Conservation (phyloP, 345 rosid genomes). For the Aquilaria yunnanensis region DNA sequence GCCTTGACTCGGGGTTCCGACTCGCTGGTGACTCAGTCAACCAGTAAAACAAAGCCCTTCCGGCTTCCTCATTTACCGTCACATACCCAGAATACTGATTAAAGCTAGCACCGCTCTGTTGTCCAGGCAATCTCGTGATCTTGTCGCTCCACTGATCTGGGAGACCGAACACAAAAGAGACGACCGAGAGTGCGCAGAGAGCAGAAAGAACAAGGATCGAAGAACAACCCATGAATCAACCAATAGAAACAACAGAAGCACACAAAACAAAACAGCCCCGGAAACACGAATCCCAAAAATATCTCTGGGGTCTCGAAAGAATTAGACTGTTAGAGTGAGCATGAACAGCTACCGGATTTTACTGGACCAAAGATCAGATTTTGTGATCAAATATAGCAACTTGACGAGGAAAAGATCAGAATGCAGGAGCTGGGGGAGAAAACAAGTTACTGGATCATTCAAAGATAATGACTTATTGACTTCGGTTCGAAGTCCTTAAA, state of each 20-base stretch:
- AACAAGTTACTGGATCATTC: too few relatives aligned
- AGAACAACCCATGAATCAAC: slow-evolving; percentile 29
- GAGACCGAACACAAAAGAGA: slow-evolving; percentile 20
- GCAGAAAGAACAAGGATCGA: slow-evolving; percentile 11
- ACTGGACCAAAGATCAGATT: too few relatives aligned
- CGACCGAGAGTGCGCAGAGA: slow-evolving; percentile 21
- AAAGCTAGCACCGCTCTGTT: slow-evolving; percentile 58
- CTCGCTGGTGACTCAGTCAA: slow-evolving; percentile 65
- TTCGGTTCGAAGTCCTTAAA: too few relatives aligned
- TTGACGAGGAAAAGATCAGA: slow-evolving; percentile 6
- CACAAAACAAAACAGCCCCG: slow-evolving; percentile 14
- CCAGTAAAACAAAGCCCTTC: slow-evolving; percentile 93
- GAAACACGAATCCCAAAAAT: slow-evolving; percentile 19
- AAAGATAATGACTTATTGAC: too few relatives aligned
- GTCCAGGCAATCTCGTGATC: slow-evolving; percentile 65
- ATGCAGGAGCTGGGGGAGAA: too few relatives aligned
- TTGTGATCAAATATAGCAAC: too few relatives aligned
- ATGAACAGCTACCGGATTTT: too few relatives aligned
- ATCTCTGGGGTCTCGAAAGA: slow-evolving; percentile 13
- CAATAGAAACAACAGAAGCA: slow-evolving; percentile 12
- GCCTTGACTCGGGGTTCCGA: slow-evolving; percentile 57
- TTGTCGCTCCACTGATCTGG: slow-evolving; percentile 53
- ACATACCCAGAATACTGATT: slow-evolving; percentile 85
- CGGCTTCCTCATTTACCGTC: slow-evolving; percentile 72
- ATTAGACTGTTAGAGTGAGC: too few relatives aligned